Evolutionary conservation across 306 rosid genomes (phyloP).

Genomic region (Lupinus albus): DNA sequence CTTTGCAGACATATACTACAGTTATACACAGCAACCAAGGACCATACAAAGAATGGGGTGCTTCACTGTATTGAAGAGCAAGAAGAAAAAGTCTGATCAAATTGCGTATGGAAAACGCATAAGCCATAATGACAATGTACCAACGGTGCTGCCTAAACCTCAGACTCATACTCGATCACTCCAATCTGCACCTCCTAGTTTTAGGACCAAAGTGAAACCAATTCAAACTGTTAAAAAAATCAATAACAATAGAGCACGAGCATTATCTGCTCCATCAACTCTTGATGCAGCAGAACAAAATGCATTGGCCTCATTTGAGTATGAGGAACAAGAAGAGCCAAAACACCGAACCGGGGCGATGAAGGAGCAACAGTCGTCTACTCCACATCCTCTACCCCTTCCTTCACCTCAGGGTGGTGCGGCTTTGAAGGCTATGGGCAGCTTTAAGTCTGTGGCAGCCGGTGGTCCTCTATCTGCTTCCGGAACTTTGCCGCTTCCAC

Average conservation of each 20-base stretch:
- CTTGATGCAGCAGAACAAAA: conserved; percentile 95
- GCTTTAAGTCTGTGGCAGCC: conserved; percentile 73
- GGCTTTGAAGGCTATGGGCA: conserved; percentile 61
- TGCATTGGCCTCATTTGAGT: conserved; percentile 60
- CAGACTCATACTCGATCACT: conserved; percentile 65
- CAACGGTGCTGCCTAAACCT: conserved; percentile 82
- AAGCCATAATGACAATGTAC: conserved; percentile 56
- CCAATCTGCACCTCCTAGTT: conserved; percentile 98
- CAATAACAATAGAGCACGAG: conserved; percentile 58
- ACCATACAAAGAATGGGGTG: conserved; percentile 73
- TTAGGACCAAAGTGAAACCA: conserved; percentile 87
- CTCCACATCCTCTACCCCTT: conserved; percentile 94
- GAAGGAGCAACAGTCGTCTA: conserved; percentile 60
- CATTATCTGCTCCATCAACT: conserved; percentile 90
- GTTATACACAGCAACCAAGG: conserved; percentile 33
- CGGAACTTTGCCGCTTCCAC: conserved; percentile 93
- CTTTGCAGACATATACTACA: conserved; percentile 49
- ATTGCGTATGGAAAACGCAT: conserved; percentile 46
- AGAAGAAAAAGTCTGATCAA: conserved; percentile 80
- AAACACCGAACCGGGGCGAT: conserved; percentile 57
- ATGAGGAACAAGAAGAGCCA: conserved; percentile 76
- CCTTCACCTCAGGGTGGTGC: conserved; percentile 72
- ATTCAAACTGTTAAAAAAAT: conserved; percentile 58
- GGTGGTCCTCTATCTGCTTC: conserved; percentile 75
- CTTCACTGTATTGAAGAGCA: conserved; percentile 81